Evolutionary conservation across 2,329 filamentous ascomycete species (phyloP).

Genomic region (Torrubiella hemipterigena): DNA sequence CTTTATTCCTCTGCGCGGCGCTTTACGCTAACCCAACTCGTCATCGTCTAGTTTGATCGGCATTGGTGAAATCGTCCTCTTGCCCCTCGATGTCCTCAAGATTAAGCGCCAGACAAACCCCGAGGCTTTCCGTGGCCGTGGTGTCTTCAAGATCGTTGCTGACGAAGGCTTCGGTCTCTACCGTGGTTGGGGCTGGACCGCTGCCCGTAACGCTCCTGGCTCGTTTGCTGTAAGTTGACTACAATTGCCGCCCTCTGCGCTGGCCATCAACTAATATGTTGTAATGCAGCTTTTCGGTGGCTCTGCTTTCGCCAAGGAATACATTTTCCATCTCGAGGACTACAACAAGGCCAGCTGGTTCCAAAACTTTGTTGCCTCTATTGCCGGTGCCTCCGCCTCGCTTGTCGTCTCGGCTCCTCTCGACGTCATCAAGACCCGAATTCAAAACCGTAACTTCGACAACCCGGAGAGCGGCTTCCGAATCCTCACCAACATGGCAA

Average conservation of each 20-base stretch:
- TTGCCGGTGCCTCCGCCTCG: constrained; percentile 90
- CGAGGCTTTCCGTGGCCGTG: constrained; percentile 90
- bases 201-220: constrained; percentile 89
- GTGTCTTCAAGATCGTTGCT: constrained; percentile 75
- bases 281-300: constrained; percentile 92
- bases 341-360: constrained; percentile 93
- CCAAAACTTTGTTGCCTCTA: constrained; percentile 95
- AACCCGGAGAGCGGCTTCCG: constrained; percentile 90
- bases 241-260: too few relatives aligned
- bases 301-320: constrained; percentile 95
- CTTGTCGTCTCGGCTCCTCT: constrained; percentile 90
- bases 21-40: too few relatives aligned
- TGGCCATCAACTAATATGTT: too few relatives aligned
- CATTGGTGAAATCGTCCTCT: constrained; percentile 90
- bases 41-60: constrained; percentile 64
- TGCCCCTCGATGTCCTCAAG: constrained; percentile 94
- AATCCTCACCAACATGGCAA: constrained; percentile 86
- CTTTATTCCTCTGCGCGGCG: neutral
- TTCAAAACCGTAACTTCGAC: constrained; percentile 98
- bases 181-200: constrained; percentile 94
- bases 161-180: constrained; percentile 96
- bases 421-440: constrained; percentile 96
- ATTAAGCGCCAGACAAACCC: constrained; percentile 99
- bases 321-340: constrained; percentile 76
- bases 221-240: constrained; percentile 74